These are phyloP conservation scores for Linnemannia hyalina DNA, from an alignment of 192 early-diverging fungal genomes.

Conservation along the genomic window DNA sequence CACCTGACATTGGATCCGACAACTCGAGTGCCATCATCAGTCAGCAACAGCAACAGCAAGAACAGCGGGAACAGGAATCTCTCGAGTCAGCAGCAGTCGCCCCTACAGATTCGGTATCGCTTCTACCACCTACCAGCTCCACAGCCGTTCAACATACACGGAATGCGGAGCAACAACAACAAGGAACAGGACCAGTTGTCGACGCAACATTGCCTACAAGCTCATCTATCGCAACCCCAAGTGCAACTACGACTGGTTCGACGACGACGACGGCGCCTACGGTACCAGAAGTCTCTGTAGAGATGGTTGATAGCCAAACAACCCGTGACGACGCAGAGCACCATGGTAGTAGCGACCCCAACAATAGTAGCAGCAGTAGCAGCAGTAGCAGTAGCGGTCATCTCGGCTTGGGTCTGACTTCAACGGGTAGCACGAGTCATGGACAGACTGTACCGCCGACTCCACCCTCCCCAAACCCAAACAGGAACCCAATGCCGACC, in stretches of 20 bases:
- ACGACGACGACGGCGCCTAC: neutral
- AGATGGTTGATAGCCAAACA: constrained; percentile 1
- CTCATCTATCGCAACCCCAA: neutral
- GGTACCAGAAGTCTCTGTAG: constrained; percentile 2
- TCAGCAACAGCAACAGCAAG: constrained; percentile 17
- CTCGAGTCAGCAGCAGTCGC: neutral
- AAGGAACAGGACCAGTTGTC: neutral
- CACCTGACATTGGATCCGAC: constrained; percentile 23
- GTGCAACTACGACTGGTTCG: neutral
- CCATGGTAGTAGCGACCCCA: neutral
- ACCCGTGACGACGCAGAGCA: constrained; percentile 2
- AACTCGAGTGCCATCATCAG: constrained; percentile 37
- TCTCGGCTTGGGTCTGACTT: neutral
- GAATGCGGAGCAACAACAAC: neutral
- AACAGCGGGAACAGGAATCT: neutral
- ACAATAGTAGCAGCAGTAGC: neutral
- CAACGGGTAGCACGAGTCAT: neutral
- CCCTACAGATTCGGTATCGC: neutral
- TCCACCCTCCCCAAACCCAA: constrained; percentile 53
- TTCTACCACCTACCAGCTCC: neutral
- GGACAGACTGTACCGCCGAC: constrained; percentile 26
- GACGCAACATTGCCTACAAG: neutral
- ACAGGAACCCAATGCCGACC: constrained; percentile 45
- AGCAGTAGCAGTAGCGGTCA: neutral
- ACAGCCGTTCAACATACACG: neutral